Evolutionary conservation across 192 early-diverging fungal species (phyloP).

Genomic region (Geranomyces variabilis): DNA sequence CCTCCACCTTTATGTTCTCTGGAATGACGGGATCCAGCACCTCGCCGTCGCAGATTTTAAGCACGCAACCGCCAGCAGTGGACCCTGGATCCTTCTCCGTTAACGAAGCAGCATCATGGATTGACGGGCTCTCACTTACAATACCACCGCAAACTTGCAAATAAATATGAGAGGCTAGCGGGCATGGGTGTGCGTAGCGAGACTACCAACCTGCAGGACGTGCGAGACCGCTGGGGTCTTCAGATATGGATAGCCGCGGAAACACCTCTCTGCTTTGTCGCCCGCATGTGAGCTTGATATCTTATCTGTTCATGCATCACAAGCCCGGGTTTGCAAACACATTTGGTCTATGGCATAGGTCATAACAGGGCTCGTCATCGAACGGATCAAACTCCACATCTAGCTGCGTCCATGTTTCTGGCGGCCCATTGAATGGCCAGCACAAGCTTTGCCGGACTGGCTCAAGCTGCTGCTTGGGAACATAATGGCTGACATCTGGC

Average conservation of each 20-base stretch:
- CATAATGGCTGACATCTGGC: too few species aligned
- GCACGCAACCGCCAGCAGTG: neutral
- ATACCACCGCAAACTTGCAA: neutral
- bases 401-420: too few species aligned
- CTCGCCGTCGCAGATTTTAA: neutral
- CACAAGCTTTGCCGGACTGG: too few species aligned
- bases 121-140: neutral
- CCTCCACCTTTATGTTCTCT: neutral
- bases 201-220: constrained; percentile 10
- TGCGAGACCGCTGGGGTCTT: constrained; percentile 25
- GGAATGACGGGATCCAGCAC: neutral
- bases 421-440: too few species aligned
- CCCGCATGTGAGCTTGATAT: too few species aligned
- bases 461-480: too few species aligned
- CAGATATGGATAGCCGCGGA: constrained; percentile 1
- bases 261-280: too few species aligned
- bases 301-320: too few species aligned
- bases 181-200: neutral
- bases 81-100: neutral
- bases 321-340: too few species aligned
- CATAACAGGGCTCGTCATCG: too few species aligned
- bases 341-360: too few species aligned
- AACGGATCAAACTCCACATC: too few species aligned
- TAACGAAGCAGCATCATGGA: constrained; percentile 10
- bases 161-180: constrained; percentile 10